Base-by-base conservation (phyloP, 306 rosid species). In the Dalbergia oliveri region DNA sequence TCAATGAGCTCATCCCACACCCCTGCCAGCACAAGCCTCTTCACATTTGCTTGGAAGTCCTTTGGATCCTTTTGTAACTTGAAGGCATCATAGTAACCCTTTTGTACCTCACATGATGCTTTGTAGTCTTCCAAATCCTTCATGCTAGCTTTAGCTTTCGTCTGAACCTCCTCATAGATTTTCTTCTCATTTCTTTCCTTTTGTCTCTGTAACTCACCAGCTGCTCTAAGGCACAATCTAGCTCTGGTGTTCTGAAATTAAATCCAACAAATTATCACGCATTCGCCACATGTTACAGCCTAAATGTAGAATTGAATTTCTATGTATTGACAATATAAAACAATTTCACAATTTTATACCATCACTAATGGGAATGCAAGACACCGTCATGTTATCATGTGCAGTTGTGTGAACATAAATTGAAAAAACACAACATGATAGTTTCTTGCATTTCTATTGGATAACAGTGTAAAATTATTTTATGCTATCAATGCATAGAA, bases 31-130 rank as follows among this genome's bases (percentile, higher is more conserved):
- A 77, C 91, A 0, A 85, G 90, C 76, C 99, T 84, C 83, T 74
- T 85, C 78, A 91, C 88, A 26, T 95, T 95, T 34, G 98, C 97
- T 13, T 88, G 50, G 73, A 95, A 93, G 79, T 95, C 97, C 2
- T 54, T 85, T 1, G 0, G 0, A 1, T 79, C 80, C 10, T 83
- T 72, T 39, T 93, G 97, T 51, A 81, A 84, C 86, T 87, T 95
- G 89, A 93, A 93, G 7, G 92, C 91, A 33, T 95, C 88, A 43
- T 90, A 95, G 18, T 84, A 93, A 39, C 92, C 93, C 5, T 65
- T 77, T 37, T 73, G 80, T 39, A 64, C 3, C 79, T 59, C 73
- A 41, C 90, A 85, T n/a, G 31, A 43, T 11, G 69, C 50, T 73
- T 23, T 82, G 84, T 95, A 91, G 0, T 45, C 59, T 59, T 81